These are phyloP conservation scores for Termitomyces heimii DNA, from an alignment of 768 basidiomycete species.

Conservation along the genomic window DNA sequence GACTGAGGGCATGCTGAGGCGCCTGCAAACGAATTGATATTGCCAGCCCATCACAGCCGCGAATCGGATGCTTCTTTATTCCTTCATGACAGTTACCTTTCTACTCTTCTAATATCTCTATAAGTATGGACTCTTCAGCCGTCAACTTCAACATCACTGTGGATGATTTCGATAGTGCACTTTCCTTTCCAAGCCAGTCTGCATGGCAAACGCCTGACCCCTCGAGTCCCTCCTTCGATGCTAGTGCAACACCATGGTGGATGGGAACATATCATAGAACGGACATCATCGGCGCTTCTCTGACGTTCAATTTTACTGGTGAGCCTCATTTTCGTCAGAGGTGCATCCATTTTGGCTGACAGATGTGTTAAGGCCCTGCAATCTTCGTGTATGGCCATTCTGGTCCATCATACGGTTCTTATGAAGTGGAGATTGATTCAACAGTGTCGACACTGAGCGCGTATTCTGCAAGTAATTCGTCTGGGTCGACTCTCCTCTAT, in stretches of 20 bases:
- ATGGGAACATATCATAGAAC: slow-evolving; percentile 41
- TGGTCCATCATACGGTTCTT: slow-evolving; percentile 38
- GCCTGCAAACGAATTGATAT: neutral
- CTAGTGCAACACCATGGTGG: slow-evolving; percentile 29
- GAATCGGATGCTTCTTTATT: neutral
- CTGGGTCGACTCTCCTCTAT: slow-evolving; percentile 28
- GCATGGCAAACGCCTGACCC: slow-evolving; percentile 42
- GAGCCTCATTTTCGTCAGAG: neutral
- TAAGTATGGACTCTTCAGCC: slow-evolving; percentile 33
- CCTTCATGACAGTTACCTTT: neutral
- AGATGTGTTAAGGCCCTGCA: slow-evolving; percentile 27
- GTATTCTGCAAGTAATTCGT: slow-evolving; percentile 24
- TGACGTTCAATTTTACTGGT: slow-evolving; percentile 41
- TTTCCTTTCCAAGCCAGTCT: slow-evolving; percentile 32
- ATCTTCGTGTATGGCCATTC: slow-evolving; percentile 36
- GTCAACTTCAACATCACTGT: slow-evolving; percentile 39
- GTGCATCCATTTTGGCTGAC: neutral
- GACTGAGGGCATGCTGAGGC: neutral
- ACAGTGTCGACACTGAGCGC: slow-evolving; percentile 22
- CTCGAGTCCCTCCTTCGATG: slow-evolving; percentile 30
- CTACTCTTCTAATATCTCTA: neutral
- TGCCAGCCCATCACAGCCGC: neutral
- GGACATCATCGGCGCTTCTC: slow-evolving; percentile 25
- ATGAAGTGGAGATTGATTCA: slow-evolving; percentile 33
- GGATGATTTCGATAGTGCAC: slow-evolving; percentile 42